Conservation (phyloP, 768 basidiomycete species). For the Amanita inopinata region DNA sequence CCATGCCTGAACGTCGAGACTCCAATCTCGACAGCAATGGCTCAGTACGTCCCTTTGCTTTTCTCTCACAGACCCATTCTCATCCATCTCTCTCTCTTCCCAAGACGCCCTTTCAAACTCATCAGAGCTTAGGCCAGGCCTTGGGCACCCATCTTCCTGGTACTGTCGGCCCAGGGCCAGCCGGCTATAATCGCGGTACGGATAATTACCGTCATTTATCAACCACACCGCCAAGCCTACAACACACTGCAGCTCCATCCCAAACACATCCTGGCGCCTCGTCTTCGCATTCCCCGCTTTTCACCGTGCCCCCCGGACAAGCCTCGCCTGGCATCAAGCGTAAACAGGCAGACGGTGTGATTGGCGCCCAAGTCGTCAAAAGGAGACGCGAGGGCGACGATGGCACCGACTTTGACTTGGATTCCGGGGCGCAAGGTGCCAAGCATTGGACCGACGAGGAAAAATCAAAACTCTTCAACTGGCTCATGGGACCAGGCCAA, state of each 20-base stretch:
- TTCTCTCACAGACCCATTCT: slow-evolving; percentile 19
- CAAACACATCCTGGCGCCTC: slow-evolving; percentile 25
- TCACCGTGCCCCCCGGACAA: slow-evolving; percentile 22
- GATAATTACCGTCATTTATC: slow-evolving; percentile 29
- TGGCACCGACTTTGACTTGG: slow-evolving; percentile 32
- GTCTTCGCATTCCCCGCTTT: slow-evolving; percentile 29
- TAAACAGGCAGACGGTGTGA: slow-evolving; percentile 35
- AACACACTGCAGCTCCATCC: slow-evolving; percentile 20
- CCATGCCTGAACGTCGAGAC: slow-evolving; percentile 41
- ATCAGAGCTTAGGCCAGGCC: slow-evolving; percentile 56
- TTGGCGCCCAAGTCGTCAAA: slow-evolving; percentile 30
- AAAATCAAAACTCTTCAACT: slow-evolving; percentile 66
- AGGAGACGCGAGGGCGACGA: slow-evolving; percentile 38
- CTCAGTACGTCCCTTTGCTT: slow-evolving; percentile 39
- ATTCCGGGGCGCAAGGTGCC: slow-evolving; percentile 47
- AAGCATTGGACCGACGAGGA: slow-evolving; percentile 85
- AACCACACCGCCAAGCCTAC: slow-evolving; percentile 28
- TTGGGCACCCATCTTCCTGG: slow-evolving; percentile 42
- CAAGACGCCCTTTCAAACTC: slow-evolving; percentile 41
- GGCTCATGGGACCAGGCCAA: slow-evolving; percentile 63
- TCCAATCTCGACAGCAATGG: slow-evolving; percentile 46
- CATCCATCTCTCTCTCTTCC: slow-evolving; percentile 15
- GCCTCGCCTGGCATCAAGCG: slow-evolving; percentile 37
- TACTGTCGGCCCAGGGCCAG: slow-evolving; percentile 22
- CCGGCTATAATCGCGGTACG: slow-evolving; percentile 14